These are phyloP conservation scores for Cladophialophora bantiana DNA, from an alignment of 2,329 filamentous ascomycete genomes.

Conservation along the genomic window DNA sequence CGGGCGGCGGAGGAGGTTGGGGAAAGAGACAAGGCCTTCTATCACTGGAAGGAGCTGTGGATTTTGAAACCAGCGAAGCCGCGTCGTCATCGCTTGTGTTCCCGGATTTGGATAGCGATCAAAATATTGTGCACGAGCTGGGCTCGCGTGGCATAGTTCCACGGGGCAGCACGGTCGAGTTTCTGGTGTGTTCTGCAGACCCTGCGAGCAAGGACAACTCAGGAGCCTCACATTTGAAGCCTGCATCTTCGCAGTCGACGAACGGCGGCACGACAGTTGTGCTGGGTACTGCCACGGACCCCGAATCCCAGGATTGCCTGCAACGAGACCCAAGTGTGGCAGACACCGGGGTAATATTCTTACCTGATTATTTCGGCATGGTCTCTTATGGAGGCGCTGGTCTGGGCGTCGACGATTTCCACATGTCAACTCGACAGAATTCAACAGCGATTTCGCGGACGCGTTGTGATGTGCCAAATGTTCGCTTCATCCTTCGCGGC, in stretches of 20 bases:
- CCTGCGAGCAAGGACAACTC: neutral
- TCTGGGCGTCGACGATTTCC: conserved; percentile 5
- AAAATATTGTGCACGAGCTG: neutral
- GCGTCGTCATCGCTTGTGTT: conserved; percentile 18
- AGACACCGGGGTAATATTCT: conserved; percentile 16
- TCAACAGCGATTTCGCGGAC: conserved; percentile 7
- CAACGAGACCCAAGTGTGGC: neutral
- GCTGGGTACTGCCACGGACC: conserved; percentile 6
- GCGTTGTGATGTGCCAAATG: conserved; percentile 29
- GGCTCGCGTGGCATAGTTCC: conserved; percentile 25
- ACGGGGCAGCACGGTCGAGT: conserved; percentile 29
- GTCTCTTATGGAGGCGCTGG: conserved; percentile 28
- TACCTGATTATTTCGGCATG: conserved; percentile 34
- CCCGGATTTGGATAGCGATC: conserved; percentile 24
- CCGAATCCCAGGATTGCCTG: conserved; percentile 3
- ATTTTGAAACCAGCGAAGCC: conserved; percentile 15
- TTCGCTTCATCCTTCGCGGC: conserved; percentile 16
- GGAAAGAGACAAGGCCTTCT: conserved; percentile 40
- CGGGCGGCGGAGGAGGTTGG: conserved; percentile 42
- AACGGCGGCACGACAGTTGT: conserved; percentile 3
- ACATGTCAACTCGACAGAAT: neutral
- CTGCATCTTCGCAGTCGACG: neutral
- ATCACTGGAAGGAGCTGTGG: conserved; percentile 37
- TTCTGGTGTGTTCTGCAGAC: conserved; percentile 21
- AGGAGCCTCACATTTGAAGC: neutral